A percentile compares a stretch with the other conserved stretches of the same genome.
Evolutionary conservation across 768 basidiomycete species (phyloP).

Genomic region (Jaapia argillacea): DNA sequence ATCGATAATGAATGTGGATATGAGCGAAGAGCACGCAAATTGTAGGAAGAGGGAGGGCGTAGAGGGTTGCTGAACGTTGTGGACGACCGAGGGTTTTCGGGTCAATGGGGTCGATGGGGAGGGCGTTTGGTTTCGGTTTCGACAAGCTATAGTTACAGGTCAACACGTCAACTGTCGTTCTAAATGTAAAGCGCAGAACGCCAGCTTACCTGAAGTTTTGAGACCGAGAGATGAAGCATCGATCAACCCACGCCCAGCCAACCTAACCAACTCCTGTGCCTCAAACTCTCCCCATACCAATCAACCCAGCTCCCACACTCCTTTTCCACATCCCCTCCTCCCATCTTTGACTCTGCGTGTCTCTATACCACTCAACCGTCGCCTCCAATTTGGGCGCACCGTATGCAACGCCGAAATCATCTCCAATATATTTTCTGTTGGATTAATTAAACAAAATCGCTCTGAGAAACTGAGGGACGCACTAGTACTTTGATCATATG

Average conservation of each 20-base stretch:
- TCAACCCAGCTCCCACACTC: constrained; percentile 72
- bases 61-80: constrained; percentile 63
- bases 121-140: constrained; percentile 34
- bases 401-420: constrained; percentile 72
- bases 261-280: constrained; percentile 41
- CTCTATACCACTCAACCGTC: constrained; percentile 63
- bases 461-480: no score
- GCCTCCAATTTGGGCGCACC: constrained; percentile 74
- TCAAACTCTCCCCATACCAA: constrained; percentile 69
- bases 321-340: constrained; percentile 22
- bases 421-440: constrained; percentile 48
- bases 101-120: constrained; percentile 73
- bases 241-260: constrained; percentile 45
- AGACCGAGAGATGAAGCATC: constrained; percentile 44
- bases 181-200: background rate
- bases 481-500: no score
- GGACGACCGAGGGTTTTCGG: constrained; percentile 36
- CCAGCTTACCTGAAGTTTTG: constrained; percentile 46
- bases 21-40: constrained; percentile 62
- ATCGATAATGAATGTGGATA: constrained; percentile 49
- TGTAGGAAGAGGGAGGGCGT: constrained; percentile 54
- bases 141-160: no score
- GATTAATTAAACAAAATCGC: constrained; percentile 38
- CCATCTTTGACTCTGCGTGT: constrained; percentile 45
- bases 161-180: constrained; percentile 1